Base-by-base conservation (phyloP, 208 protist species). In the Tritrichomonas foetus region DNA sequence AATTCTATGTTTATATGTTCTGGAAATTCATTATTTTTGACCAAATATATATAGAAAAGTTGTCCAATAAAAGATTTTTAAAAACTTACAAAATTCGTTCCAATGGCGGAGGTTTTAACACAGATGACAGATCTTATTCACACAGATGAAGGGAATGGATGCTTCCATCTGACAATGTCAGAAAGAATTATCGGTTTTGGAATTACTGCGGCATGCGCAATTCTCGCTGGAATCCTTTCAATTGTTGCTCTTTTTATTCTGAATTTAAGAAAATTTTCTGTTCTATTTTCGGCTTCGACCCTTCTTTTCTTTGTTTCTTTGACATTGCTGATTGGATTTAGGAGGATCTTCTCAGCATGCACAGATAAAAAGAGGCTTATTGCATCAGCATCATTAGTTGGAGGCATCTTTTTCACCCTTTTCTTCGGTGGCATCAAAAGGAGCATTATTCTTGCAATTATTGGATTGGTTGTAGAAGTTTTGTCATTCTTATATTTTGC, bases 181-280 rank as follows among this genome's bases (percentile, higher is more conserved):
- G 78, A 89, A 57, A 44, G 78, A 36, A 44, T 89, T 53, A 89
- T 89, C 27, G 78, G 78, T 5, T 89, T 89, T 57, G 47, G 41
- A 61, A 89, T 89, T 50, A 89, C 78, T 36, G 78, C n/a, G 57
- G 5, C 44, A 36, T 89, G 78, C 27, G 78, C 41, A 33, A 39
- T 89, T 53, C 13, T 89, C 20, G 78, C 78, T n/a, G 78, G 78
- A 57, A 89, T 89, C 20, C 57, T 89, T 57, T 89, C 78, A n/a
- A 50, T 89, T 89, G 78, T 89, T 30, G 41, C 78, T 30, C 13
- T 89, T 41, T 89, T 89, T 49, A 89, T 89, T 57, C 36, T 89
- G 39, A 89, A 89, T 89, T 53, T 89, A 47, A 25, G 78, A 39
- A 89, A 89, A 89, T 89, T 89, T 49, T 44, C 47, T 36, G 78